These are phyloP conservation scores for Phyllosticta citriasiana DNA, from an alignment of 2,329 filamentous ascomycete species.

Conservation along the genomic window DNA sequence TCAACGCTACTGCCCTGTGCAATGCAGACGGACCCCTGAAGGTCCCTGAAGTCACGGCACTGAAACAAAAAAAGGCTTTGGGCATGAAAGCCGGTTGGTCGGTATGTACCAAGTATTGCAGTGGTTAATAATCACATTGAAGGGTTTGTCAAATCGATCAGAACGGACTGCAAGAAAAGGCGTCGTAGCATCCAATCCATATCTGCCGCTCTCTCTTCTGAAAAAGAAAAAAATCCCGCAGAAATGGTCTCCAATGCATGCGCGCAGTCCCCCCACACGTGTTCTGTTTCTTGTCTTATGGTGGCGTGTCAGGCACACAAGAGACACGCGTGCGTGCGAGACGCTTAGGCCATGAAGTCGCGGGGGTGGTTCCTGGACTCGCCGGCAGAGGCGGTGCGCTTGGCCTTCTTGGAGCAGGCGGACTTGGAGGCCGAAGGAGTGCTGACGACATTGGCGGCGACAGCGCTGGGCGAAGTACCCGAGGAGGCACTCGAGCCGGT, in stretches of 20 bases:
- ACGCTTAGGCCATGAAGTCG: neutral
- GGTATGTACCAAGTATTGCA: neutral
- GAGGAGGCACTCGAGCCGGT: constrained; percentile 7
- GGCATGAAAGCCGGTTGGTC: neutral
- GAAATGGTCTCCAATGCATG: neutral
- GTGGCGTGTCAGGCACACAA: neutral
- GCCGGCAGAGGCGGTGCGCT: neutral
- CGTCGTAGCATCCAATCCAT: neutral
- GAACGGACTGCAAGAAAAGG: neutral
- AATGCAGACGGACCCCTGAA: too few relatives aligned
- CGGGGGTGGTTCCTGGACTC: neutral
- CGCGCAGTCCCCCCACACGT: neutral
- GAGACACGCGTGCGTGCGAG: neutral
- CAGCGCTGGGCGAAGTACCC: constrained; percentile 5
- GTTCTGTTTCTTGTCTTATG: neutral
- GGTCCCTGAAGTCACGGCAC: too few relatives aligned
- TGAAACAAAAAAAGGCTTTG: neutral
- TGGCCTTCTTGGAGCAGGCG: constrained; percentile 2
- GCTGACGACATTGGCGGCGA: neutral
- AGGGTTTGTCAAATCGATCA: neutral
- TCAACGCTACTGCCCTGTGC: too few relatives aligned
- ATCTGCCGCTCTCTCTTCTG: neutral
- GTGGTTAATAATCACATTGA: neutral
- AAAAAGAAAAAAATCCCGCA: neutral
- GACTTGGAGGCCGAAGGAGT: neutral